phyloP scores from a whole-genome alignment of 148 eudicot species.

The Fagopyrum tataricum region DNA sequence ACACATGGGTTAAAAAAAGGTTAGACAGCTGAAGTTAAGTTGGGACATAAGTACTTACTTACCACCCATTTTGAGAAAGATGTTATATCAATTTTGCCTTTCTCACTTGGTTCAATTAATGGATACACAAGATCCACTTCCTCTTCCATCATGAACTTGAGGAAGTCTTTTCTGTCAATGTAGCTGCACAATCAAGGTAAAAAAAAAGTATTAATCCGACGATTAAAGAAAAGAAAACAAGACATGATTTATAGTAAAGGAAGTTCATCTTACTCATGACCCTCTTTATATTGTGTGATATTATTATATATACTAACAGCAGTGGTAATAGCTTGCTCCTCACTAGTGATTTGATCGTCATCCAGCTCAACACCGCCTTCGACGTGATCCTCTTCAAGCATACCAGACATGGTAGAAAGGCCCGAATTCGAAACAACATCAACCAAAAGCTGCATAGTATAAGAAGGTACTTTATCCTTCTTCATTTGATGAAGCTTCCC shows the following conservation, averaged over 20 bases:
- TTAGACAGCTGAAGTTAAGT: not conserved
- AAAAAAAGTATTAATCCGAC: not conserved
- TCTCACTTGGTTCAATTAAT: slow-evolving; percentile 51
- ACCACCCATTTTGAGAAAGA: slow-evolving; percentile 82
- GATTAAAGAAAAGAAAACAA: not conserved
- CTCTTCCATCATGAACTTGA: slow-evolving; percentile 63
- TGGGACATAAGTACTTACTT: slow-evolving; percentile 34
- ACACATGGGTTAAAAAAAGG: not conserved
- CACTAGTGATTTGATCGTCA: slow-evolving; percentile 66
- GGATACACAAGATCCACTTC: slow-evolving; percentile 61
- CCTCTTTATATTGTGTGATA: slow-evolving; percentile 31
- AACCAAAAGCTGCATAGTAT: slow-evolving; percentile 76
- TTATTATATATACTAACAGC: slow-evolving; percentile 61
- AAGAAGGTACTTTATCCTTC: slow-evolving; percentile 74
- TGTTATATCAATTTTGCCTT: slow-evolving; percentile 40
- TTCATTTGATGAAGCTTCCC: slow-evolving; percentile 68
- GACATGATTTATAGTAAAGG: not conserved
- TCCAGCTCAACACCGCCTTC: slow-evolving; percentile 55
- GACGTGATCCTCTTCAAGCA: slow-evolving; percentile 45
- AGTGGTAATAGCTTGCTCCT: slow-evolving; percentile 82
- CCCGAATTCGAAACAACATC: slow-evolving; percentile 74
- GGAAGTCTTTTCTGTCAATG: slow-evolving; percentile 54
- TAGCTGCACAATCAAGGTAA: slow-evolving; percentile 25
- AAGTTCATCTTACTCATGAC: slow-evolving; percentile 15
- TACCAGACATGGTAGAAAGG: slow-evolving; percentile 56